Percentiles rank a stretch among this genome's conserved stretches.
Evolutionary conservation across 331 rosid genomes (phyloP).

Genomic region (Acacia concinna): DNA sequence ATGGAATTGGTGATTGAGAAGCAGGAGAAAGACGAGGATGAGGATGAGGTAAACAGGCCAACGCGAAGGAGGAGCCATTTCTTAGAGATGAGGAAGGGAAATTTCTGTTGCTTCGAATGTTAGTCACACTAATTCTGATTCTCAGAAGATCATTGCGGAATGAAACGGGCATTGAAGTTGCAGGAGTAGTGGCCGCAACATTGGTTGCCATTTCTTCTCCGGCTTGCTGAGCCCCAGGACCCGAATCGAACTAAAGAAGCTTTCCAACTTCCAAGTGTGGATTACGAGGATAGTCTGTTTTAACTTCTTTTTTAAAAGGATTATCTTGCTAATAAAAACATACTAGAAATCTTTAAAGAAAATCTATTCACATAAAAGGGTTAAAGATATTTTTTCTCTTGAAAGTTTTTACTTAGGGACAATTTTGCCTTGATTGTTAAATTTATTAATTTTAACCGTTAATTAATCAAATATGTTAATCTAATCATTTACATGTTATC

Average conservation of each 20-base stretch:
- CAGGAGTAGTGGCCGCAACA: conserved; percentile 7
- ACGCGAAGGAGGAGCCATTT: conserved; percentile 30
- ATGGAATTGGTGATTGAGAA: conserved; percentile 41
- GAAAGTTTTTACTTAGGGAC: too few species aligned
- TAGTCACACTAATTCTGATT: conserved; percentile 2
- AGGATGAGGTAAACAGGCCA: conserved; percentile 43
- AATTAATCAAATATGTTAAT: too few species aligned
- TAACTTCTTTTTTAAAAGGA: too few species aligned
- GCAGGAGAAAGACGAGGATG: too few species aligned
- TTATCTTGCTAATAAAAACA: too few species aligned
- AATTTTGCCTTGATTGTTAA: too few species aligned
- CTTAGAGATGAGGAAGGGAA: conserved; percentile 29
- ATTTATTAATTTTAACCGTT: too few species aligned
- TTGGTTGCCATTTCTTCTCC: conserved; percentile 25
- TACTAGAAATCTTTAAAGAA: too few species aligned
- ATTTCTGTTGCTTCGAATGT: conserved; percentile 2
- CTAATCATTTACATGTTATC: too few species aligned
- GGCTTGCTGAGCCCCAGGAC: background rate
- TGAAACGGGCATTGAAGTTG: background rate
- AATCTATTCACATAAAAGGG: too few species aligned
- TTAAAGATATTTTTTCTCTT: too few species aligned
- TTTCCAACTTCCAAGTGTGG: background rate
- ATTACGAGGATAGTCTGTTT: background rate
- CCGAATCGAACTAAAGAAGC: background rate
- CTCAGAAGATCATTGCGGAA: conserved; percentile 8